These are phyloP conservation scores for Panicum hallii DNA, from an alignment of 202 grass and related monocot genomes.

Conservation along the genomic window DNA sequence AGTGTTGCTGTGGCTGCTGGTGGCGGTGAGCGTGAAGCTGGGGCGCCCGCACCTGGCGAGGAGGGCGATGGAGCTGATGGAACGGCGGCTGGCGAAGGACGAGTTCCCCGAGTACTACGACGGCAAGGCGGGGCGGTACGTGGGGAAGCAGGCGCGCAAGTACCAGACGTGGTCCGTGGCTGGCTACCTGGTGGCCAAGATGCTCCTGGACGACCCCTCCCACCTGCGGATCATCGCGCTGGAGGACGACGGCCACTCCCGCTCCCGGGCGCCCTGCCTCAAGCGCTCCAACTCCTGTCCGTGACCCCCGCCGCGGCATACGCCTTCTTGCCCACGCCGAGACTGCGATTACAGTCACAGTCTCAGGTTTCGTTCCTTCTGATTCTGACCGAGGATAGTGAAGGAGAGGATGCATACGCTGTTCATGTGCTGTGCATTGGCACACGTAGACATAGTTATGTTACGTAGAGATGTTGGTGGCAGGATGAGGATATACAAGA, in stretches of 20 bases:
- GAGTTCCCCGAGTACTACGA: slow-evolving; percentile 85
- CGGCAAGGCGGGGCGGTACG: slow-evolving; percentile 62
- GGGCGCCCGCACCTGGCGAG: slow-evolving; percentile 55
- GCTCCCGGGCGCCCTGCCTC: slow-evolving; percentile 38
- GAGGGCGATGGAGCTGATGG: slow-evolving; percentile 54
- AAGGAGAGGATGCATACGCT: not conserved
- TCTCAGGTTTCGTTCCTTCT: slow-evolving; percentile 11
- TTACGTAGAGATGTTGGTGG: not conserved
- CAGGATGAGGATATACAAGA: not conserved
- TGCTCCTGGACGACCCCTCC: slow-evolving; percentile 66
- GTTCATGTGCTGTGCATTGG: not conserved
- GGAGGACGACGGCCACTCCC: slow-evolving; percentile 50
- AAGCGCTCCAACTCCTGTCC: slow-evolving; percentile 56
- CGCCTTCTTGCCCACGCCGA: not conserved
- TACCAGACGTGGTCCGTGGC: slow-evolving; percentile 81
- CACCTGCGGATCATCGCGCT: slow-evolving; percentile 51
- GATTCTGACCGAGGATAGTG: slow-evolving; percentile 5
- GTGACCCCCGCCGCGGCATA: not conserved
- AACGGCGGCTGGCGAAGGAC: slow-evolving; percentile 60
- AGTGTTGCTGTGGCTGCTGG: slow-evolving; percentile 80
- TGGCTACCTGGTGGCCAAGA: slow-evolving; percentile 72
- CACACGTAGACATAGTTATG: not conserved
- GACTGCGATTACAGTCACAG: slow-evolving; percentile 22
- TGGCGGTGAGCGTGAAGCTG: slow-evolving; percentile 72
- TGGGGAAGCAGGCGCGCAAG: slow-evolving; percentile 83